Evolutionary conservation across 164 flowering plant genomes (phyloP).

Genomic region (Annona cherimola): DNA sequence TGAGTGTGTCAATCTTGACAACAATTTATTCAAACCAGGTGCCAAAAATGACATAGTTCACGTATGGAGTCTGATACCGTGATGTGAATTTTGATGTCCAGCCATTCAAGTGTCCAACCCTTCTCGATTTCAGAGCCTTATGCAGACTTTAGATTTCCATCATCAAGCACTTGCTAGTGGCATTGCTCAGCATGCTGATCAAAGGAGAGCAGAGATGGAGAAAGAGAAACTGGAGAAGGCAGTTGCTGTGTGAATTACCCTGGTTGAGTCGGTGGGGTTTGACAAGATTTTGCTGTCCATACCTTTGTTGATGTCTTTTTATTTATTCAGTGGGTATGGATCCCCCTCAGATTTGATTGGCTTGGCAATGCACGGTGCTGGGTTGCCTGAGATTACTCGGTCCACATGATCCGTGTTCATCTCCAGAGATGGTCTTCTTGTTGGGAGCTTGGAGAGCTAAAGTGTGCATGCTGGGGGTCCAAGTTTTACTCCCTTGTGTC

Average conservation of each 20-base stretch:
- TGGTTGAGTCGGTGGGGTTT: background rate
- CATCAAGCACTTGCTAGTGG: constrained; percentile 84
- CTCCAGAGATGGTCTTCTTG: no score
- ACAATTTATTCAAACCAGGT: background rate
- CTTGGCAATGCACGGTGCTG: background rate
- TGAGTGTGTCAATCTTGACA: no score
- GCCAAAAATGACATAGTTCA: background rate
- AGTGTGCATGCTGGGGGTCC: no score
- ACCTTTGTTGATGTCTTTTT: constrained; percentile 17
- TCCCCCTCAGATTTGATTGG: constrained; percentile 9
- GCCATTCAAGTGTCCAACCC: constrained; percentile 76
- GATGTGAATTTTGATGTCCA: constrained; percentile 8
- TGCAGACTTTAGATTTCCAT: constrained; percentile 80
- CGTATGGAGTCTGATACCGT: no score
- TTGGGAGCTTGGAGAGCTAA: no score
- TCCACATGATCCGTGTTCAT: no score
- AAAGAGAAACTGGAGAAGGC: constrained; percentile 82
- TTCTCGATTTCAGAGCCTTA: constrained; percentile 73
- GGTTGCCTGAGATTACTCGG: no score
- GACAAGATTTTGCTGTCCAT: constrained; percentile 8
- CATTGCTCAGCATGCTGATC: constrained; percentile 91
- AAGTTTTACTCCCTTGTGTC: no score
- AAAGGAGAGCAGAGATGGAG: constrained; percentile 77
- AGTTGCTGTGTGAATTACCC: constrained; percentile 31
- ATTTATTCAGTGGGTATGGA: constrained; percentile 3